These are phyloP conservation scores for Alternaria longipes DNA, from an alignment of 2,329 filamentous ascomycete genomes.

Conservation along the genomic window DNA sequence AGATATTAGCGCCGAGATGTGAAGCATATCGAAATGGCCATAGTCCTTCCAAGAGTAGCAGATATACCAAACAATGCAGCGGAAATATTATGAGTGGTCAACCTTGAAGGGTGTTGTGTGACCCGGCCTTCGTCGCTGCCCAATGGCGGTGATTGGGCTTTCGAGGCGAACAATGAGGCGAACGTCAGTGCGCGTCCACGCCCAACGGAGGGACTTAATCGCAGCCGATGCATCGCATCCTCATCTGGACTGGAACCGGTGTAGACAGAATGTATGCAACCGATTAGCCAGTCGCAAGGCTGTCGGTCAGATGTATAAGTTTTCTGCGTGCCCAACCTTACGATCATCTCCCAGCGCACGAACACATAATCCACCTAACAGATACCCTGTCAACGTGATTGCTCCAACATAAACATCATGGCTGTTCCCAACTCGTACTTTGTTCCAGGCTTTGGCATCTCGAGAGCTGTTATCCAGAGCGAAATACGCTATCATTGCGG, in stretches of 20 bases:
- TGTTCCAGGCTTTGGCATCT: conserved; percentile 55
- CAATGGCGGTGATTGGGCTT: conserved; percentile 39
- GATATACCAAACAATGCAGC: conserved; percentile 13
- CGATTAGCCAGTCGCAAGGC: conserved; percentile 9
- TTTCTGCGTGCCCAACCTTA: conserved; percentile 30
- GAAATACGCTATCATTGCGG: conserved; percentile 56
- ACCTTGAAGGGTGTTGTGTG: conserved; percentile 20
- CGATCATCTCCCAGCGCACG: conserved; percentile 19
- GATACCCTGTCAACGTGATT: conserved; percentile 14
- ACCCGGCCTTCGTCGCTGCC: conserved; percentile 35
- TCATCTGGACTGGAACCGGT: conserved; percentile 17
- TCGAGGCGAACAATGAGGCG: conserved; percentile 42
- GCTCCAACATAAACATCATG: conserved; percentile 28
- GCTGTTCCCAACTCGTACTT: conserved; percentile 52
- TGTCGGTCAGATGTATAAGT: conserved; percentile 34
- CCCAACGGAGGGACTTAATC: conserved; percentile 31
- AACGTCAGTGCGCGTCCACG: conserved; percentile 36
- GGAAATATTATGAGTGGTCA: conserved; percentile 15
- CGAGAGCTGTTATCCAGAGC: conserved; percentile 55
- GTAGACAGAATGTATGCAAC: conserved; percentile 23
- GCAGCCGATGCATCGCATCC: conserved; percentile 15
- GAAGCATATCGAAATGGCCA: conserved; percentile 16
- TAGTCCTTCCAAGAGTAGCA: conserved; percentile 12
- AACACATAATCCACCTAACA: conserved; percentile 20
- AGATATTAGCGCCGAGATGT: conserved; percentile 13